Evolutionary conservation across 805 yeast genomes (phyloP), one percentile per base, ranked within the genome.

Genomic region (Tetrapisispora phaffii): DNA sequence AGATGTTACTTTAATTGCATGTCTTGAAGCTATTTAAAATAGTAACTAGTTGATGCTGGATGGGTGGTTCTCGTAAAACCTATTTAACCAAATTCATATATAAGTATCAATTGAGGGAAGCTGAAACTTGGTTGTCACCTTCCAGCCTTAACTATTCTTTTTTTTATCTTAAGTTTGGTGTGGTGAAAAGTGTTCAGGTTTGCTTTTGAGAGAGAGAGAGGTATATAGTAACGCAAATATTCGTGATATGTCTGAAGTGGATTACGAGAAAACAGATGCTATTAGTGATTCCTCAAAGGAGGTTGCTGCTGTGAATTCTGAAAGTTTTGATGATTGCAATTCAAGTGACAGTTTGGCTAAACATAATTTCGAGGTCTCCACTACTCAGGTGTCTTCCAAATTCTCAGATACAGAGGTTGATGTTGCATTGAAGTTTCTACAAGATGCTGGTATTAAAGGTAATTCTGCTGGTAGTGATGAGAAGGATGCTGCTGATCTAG

Each of bases 401-500:
- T 29, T 20, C 8, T 20, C 41, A 4, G 42, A 39, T 15, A 22
- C 9, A 32, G 42, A 39, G 16, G 42, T 31, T 3, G 60, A 56
- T 44, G 52, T 54, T 9, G 60, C 60, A 21, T 41, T 50, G 40
- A 44, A 44, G 16, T 56, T 53, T 41, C 40, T 56, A 37, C 44
- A 49, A 29, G 44, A 53, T 28, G 41, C 32, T 24, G 41, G n/a
- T 8, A 13, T 8, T 15, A 46, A 42, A 13, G 39, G 48, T 28
- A 53, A 39, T 19, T 23, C 16, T 16, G 5, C 3, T 2, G 15
- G 24, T n/a, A 26, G 7, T 2, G 12, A 10, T 17, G 10, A 6
- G 10, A 17, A 4, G 16, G 15, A 10, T 37, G n/a, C 9, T n/a
- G 23, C 19, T 13, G 28, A 26, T 26, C 24, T 35, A 20, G 26